Percentiles rank a stretch among this genome's conserved stretches.
phyloP scores from a whole-genome alignment of 208 protist species.

The Trypanosoma avium region DNA sequence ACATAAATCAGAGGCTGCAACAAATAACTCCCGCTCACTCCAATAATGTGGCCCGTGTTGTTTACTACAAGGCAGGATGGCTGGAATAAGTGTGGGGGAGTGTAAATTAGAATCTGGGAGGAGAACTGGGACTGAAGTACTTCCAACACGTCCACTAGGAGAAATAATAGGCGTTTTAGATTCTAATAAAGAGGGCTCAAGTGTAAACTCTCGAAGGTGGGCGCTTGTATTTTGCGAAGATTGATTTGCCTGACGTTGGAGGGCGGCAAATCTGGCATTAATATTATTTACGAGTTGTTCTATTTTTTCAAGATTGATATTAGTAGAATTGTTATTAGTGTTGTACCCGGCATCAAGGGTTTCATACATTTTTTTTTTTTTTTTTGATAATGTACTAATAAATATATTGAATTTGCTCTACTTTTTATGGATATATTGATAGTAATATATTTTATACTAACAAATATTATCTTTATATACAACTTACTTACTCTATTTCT shows the following conservation, averaged over 20 bases:
- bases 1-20: constrained; percentile 65
- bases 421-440: no score
- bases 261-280: constrained; percentile 13
- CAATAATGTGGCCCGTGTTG: constrained; percentile 29
- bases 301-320: constrained; percentile 9
- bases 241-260: background rate
- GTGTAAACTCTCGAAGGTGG: background rate
- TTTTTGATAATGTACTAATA: no score
- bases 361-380: constrained; percentile 1
- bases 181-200: background rate
- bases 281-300: constrained; percentile 21
- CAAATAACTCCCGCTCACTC: constrained; percentile 69
- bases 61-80: no score
- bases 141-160: background rate
- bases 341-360: background rate
- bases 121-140: no score
- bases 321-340: no score
- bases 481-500: no score
- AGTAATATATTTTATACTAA: no score
- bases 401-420: no score
- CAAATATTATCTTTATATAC: no score
- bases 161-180: background rate
- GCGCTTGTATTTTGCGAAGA: background rate
- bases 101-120: no score
- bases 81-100: no score